Evolutionary conservation across 2,329 filamentous ascomycete genomes (phyloP), one percentile per base, ranked within the genome.

Genomic region (Aureobasidium lini): DNA sequence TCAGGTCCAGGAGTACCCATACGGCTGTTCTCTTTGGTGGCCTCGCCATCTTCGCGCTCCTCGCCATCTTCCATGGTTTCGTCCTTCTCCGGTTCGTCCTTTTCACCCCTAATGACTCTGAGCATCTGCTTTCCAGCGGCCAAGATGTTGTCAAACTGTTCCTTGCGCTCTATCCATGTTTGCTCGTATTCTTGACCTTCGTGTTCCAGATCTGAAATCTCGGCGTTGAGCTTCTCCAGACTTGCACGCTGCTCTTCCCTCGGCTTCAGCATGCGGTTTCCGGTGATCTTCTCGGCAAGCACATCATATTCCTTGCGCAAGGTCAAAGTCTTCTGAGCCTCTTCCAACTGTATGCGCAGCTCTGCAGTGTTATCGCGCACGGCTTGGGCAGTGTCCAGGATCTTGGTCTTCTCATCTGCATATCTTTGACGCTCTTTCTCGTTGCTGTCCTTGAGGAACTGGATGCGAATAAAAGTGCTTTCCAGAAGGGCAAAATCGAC

Each of bases 401-500:
- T 96, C 62, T 85, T 84, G 52, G 85, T 77, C 68, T 95, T 93
- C 70, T 95, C 89, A 1, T 82, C 80, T 5, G 86, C 85, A 73
- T 96, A 97, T 47, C 92, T 86, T 66, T 88, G 84, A 57, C 93
- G 86, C 75, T 97, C 92, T 58, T 83, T 83, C 63, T 82, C 83
- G 72, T 97, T 96, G 70, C 90, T 91, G 31, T 87, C 84, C 57
- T 88, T 83, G 0, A 96, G 85, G 68, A 95, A 90, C 66, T 96
- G 92, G 40, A 96, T 88, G 59, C 93, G 90, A 36, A 89, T 84
- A 64, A 96, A 88, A 69, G 86, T 90, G 74, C 84, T 89, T 72
- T 95, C 89, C 66, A 96, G 91, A 16, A 90, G 86, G 13, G 89
- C 88, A 67, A 96, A 94, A 73, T 97, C 93, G 64, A 95, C 84